Evolutionary conservation across 495 filamentous ascomycete species (phyloP).

Genomic region (Sphaerosporella brunnea): DNA sequence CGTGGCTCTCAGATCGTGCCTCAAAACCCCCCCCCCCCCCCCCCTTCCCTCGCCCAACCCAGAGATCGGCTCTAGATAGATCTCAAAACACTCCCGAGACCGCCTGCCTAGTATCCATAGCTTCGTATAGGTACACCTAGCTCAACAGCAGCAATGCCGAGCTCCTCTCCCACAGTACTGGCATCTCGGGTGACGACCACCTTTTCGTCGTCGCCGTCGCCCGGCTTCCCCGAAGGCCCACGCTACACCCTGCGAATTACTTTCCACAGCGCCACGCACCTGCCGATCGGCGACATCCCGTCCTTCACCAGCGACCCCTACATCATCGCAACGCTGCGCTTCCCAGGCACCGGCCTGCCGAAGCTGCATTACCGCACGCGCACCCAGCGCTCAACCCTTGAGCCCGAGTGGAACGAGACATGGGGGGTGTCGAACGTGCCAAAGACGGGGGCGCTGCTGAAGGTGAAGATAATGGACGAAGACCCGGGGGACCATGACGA

Average conservation of each 20-base stretch:
- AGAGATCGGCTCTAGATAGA: too few relatives aligned
- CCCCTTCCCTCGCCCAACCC: too few relatives aligned
- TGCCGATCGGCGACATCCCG: constrained; percentile 66
- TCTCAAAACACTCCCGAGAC: too few relatives aligned
- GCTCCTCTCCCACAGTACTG: too few relatives aligned
- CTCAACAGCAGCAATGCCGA: too few relatives aligned
- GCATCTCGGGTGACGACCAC: too few relatives aligned
- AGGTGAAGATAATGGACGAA: constrained; percentile 72
- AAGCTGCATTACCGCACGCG: constrained; percentile 52
- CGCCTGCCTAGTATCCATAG: too few relatives aligned
- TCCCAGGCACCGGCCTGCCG: constrained; percentile 41
- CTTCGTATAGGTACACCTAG: too few relatives aligned
- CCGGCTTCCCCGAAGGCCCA: background rate
- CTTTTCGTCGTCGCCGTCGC: background rate
- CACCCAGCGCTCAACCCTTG: constrained; percentile 48
- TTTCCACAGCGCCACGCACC: constrained; percentile 60
- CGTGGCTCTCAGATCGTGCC: too few relatives aligned
- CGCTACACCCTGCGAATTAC: constrained; percentile 64
- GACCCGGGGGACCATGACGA: constrained; percentile 78
- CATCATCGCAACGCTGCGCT: constrained; percentile 46
- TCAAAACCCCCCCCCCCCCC: too few relatives aligned
- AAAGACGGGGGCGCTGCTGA: constrained; percentile 55
- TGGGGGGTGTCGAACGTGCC: constrained; percentile 84
- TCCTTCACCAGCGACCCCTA: constrained; percentile 72
- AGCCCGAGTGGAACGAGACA: constrained; percentile 65